Base-by-base conservation (phyloP, 2,329 filamentous ascomycete genomes). In the Verticillium albo-atrum region DNA sequence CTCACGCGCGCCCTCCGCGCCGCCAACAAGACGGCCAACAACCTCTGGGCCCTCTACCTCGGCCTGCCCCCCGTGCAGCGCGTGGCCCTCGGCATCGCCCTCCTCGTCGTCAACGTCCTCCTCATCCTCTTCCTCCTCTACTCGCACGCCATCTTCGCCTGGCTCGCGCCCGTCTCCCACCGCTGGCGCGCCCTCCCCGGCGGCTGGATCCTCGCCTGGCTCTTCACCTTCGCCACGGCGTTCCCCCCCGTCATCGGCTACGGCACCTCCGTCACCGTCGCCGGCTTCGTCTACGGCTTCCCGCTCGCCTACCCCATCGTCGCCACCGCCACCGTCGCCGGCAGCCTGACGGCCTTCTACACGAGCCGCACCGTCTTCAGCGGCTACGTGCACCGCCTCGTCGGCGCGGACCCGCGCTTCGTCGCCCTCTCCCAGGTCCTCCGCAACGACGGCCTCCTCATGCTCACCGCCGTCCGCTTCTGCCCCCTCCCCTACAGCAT, bases 401-500 rank as follows among this genome's bases (percentile, higher is more conserved):
- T 97, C 55, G 90, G 91, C 59, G 82, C 83, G 65, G 94, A 99
- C 75, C 89, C 87, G 71, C 85, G 93, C 57, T 99, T 99, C 72
- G 86, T 95, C 10, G 95, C 95, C 4, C 82, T 99, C 27, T 86
- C 90, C 25, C 83, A 97, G 68, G 95, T 95, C 7, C 80, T 99
- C 62, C 92, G 96, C 64, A 88, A 91, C 69, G 95, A 99, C 69
- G 95, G 95, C 1, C 75, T 99, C 56, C 90, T 92, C 68, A 87
- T 98, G 58, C 82, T 99, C 53, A 88, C 91, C 63, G 96, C 95
- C 83, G 95, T 99, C 67, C 86, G 95, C 30, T 83, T 98, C 64
- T 98, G 94, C 69, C 95, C 95, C 2, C 73, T 99, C 61, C 95
- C 95, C 15, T 99, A 96, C 73, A 95, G 90, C 57, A 79, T 98